These are phyloP conservation scores for Colletotrichum lupini DNA, from an alignment of 2,329 filamentous ascomycete species.

Conservation along the genomic window DNA sequence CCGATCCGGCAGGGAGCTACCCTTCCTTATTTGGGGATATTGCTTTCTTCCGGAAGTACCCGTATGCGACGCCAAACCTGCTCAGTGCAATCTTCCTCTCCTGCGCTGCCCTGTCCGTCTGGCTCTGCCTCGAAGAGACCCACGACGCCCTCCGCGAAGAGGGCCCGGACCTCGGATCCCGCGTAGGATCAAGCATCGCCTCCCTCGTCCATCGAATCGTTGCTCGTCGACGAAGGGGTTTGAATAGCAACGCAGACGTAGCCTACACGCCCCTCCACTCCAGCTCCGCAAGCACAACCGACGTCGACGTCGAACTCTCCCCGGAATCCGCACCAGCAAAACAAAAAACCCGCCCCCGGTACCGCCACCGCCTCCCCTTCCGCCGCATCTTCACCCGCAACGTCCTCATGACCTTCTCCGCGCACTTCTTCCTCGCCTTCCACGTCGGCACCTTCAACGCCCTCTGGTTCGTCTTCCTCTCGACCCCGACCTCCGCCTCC, in stretches of 20 bases:
- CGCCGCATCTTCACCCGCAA: conserved; percentile 66
- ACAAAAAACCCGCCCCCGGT: conserved; percentile 45
- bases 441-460: conserved; percentile 82
- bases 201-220: conserved; percentile 42
- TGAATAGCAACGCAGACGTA: background rate
- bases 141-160: conserved; percentile 55
- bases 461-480: conserved; percentile 81
- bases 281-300: conserved; percentile 39
- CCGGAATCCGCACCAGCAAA: conserved; percentile 34
- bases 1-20: conserved; percentile 75
- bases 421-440: conserved; percentile 76
- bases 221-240: conserved; percentile 18
- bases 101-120: conserved; percentile 55
- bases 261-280: conserved; percentile 49
- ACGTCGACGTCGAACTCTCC: conserved; percentile 44
- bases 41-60: conserved; percentile 59
- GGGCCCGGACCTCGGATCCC: conserved; percentile 54
- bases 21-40: conserved; percentile 58
- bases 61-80: conserved; percentile 66
- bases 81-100: conserved; percentile 61
- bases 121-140: conserved; percentile 64
- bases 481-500: conserved; percentile 62
- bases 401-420: conserved; percentile 65
- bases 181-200: conserved; percentile 50
- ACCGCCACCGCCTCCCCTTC: conserved; percentile 62